phyloP scores from a whole-genome alignment of 495 filamentous ascomycete species.

The Penicillium ochrochloron region DNA sequence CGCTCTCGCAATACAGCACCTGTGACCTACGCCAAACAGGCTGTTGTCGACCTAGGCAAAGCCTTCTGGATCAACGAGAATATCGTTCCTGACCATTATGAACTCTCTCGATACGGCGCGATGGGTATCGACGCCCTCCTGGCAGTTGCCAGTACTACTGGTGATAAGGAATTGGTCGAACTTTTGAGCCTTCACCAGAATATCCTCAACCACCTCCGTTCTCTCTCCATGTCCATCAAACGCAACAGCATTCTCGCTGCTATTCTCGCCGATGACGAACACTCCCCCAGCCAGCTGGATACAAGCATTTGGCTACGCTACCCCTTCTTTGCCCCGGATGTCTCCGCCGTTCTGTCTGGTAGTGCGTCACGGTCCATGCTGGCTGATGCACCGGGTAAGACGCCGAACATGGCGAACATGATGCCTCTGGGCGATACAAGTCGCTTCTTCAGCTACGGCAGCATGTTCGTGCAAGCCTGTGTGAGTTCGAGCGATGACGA shows the following conservation, averaged over 20 bases:
- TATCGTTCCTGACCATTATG: slow-evolving; percentile 59
- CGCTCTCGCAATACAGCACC: slow-evolving; percentile 56
- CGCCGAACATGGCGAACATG: slow-evolving; percentile 60
- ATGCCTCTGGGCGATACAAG: slow-evolving; percentile 75
- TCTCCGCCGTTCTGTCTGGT: slow-evolving; percentile 67
- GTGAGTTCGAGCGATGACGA: slow-evolving; percentile 69
- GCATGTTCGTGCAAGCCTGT: slow-evolving; percentile 70
- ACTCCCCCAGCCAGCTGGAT: slow-evolving; percentile 69
- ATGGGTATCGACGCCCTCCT: slow-evolving; percentile 51
- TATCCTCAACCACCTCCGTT: slow-evolving; percentile 66
- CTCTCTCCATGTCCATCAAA: slow-evolving; percentile 79
- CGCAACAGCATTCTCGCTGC: slow-evolving; percentile 75
- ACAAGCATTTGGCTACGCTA: slow-evolving; percentile 77
- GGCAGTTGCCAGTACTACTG: slow-evolving; percentile 50
- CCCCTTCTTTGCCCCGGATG: slow-evolving; percentile 69
- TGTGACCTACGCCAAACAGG: slow-evolving; percentile 55
- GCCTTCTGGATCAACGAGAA: slow-evolving; percentile 78
- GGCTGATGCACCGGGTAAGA: slow-evolving; percentile 40
- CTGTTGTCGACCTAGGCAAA: slow-evolving; percentile 80
- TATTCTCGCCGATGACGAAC: slow-evolving; percentile 38
- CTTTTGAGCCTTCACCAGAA: slow-evolving; percentile 58
- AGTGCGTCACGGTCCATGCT: slow-evolving; percentile 54
- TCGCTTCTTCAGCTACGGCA: slow-evolving; percentile 72
- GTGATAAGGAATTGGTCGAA: slow-evolving; percentile 51
- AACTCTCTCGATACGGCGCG: slow-evolving; percentile 52